Evolutionary conservation across 768 basidiomycete genomes (phyloP).

Genomic region (Boletus subcaerulescens): DNA sequence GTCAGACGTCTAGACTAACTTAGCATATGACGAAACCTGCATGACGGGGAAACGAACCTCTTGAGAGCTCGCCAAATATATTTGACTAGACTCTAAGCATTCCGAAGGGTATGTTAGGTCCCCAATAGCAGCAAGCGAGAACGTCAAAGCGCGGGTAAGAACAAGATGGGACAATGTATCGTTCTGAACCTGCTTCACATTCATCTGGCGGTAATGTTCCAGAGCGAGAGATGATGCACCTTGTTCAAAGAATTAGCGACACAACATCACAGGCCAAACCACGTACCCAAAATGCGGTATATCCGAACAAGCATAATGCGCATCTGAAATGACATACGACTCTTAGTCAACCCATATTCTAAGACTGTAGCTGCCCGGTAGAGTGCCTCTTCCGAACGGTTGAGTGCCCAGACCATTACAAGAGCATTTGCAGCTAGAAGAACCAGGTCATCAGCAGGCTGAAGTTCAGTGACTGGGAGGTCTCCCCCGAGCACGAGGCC

Average conservation of each 20-base stretch:
- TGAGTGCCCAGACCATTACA: conserved; percentile 60
- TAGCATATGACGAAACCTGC: conserved; percentile 1
- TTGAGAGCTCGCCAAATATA: conserved; percentile 75
- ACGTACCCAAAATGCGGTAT: conserved; percentile 75
- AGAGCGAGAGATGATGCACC: conserved; percentile 71
- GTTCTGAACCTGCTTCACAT: conserved; percentile 81
- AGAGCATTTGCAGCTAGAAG: conserved; percentile 69
- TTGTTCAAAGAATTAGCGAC: conserved; percentile 28
- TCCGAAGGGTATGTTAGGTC: conserved; percentile 75
- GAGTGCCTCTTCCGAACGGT: conserved; percentile 55
- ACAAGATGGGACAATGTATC: conserved; percentile 88
- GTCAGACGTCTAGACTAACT: conserved; percentile 60
- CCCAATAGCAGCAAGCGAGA: conserved; percentile 72
- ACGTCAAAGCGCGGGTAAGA: conserved; percentile 72
- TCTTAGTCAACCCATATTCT: conserved; percentile 68
- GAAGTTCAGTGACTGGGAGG: conserved; percentile 74
- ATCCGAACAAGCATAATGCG: conserved; percentile 75
- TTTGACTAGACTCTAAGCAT: conserved; percentile 75
- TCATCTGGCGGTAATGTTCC: conserved; percentile 76
- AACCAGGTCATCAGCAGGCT: conserved; percentile 83
- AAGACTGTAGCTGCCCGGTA: conserved; percentile 62
- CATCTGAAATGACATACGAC: conserved; percentile 77
- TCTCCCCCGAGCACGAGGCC: conserved; percentile 64
- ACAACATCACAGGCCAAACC: background rate
- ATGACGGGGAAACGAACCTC: conserved; percentile 48